Percentiles rank a stretch among this genome's conserved stretches.
Evolutionary conservation across 2,329 filamentous ascomycete species (phyloP).

Genomic region (Alternaria burnsii): DNA sequence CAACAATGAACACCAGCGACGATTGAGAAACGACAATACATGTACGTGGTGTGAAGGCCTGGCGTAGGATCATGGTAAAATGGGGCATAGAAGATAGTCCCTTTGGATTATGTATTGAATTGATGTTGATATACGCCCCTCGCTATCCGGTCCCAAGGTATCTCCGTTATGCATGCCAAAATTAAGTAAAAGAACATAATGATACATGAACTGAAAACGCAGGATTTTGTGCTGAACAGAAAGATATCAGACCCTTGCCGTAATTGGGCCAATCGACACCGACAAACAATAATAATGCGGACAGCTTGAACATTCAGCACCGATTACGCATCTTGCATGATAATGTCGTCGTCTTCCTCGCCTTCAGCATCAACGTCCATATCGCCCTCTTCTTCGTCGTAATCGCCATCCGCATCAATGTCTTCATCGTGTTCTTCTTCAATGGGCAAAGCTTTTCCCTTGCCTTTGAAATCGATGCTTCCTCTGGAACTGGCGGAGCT

Average conservation of each 20-base stretch:
- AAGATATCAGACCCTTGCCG: background rate
- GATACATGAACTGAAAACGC: background rate
- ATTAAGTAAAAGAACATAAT: background rate
- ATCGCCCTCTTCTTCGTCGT: slow-evolving; percentile 19
- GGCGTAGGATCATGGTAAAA: background rate
- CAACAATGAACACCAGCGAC: no score
- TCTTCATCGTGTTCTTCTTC: slow-evolving; percentile 45
- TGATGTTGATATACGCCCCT: background rate
- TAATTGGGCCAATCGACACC: background rate
- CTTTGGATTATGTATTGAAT: background rate
- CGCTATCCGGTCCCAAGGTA: slow-evolving; percentile 7
- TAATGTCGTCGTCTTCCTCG: slow-evolving; percentile 43
- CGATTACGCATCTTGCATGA: slow-evolving; percentile 16
- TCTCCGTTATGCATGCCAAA: slow-evolving; percentile 8
- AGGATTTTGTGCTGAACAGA: background rate
- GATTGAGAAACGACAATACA: no score
- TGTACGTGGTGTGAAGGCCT: no score
- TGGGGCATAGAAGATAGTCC: background rate
- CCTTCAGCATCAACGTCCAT: slow-evolving; percentile 26
- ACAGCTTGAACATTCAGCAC: background rate
- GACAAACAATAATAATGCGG: background rate
- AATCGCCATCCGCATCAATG: slow-evolving; percentile 29
- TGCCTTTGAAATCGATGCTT: slow-evolving; percentile 39
- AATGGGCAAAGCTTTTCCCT: slow-evolving; percentile 34
- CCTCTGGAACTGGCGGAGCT: slow-evolving; percentile 42